Conservation (phyloP, 257 asterid genomes). For the Mitragyna speciosa region DNA sequence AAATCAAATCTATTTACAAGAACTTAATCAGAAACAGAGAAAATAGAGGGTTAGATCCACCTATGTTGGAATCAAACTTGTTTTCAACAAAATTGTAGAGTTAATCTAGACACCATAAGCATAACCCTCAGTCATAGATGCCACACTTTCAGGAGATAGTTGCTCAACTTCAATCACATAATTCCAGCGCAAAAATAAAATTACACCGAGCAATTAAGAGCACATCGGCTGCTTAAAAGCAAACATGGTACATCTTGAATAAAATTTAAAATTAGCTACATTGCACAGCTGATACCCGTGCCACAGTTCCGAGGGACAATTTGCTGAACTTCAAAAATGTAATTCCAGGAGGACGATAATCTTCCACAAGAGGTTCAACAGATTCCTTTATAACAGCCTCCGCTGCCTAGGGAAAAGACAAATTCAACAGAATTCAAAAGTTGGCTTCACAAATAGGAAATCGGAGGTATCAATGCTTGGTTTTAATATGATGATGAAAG, state of each 20-base stretch:
- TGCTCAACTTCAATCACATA: slow-evolving; percentile 68
- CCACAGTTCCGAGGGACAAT: slow-evolving; percentile 93
- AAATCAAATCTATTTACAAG: neutral
- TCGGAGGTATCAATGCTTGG: neutral
- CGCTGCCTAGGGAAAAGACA: slow-evolving; percentile 69
- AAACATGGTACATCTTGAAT: neutral
- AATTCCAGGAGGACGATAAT: slow-evolving; percentile 88
- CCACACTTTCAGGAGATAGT: slow-evolving; percentile 73
- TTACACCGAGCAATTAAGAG: neutral
- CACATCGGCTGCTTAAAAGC: neutral
- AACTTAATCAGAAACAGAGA: neutral
- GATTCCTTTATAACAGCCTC: slow-evolving; percentile 90
- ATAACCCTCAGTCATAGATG: slow-evolving; percentile 71
- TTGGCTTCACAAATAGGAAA: neutral
- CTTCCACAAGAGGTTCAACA: slow-evolving; percentile 96
- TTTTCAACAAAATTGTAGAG: neutral
- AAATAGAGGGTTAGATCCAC: neutral
- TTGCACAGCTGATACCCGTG: slow-evolving; percentile 60
- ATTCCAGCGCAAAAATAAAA: slow-evolving; percentile 41
- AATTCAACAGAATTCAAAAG: neutral
- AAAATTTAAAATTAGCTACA: neutral
- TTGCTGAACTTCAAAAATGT: slow-evolving; percentile 85
- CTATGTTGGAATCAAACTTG: neutral
- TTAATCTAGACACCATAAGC: neutral
- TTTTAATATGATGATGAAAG: neutral